Conservation (phyloP, 1,284 basidiomycete genomes). For the Earliella scabrosa region DNA sequence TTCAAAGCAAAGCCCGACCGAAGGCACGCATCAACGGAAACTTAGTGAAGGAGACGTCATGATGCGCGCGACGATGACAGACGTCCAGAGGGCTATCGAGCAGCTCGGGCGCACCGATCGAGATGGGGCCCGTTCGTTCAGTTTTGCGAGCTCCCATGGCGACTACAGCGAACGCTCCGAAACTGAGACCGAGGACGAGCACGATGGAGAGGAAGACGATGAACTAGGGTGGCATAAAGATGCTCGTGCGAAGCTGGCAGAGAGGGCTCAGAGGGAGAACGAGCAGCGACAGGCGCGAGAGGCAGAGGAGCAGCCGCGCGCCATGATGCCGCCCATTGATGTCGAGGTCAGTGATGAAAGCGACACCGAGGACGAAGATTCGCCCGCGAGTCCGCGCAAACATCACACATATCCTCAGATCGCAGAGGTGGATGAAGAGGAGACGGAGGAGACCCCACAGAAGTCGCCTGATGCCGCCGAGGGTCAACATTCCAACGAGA, state of each 20-base stretch:
- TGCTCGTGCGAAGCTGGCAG: slow-evolving; percentile 71
- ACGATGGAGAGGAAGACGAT: slow-evolving; percentile 45
- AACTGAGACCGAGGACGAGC: slow-evolving; percentile 57
- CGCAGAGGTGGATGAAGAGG: slow-evolving; percentile 62
- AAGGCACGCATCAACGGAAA: slow-evolving; percentile 28
- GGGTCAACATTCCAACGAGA: slow-evolving; percentile 23
- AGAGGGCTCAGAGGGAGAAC: slow-evolving; percentile 68
- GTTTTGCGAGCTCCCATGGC: slow-evolving; percentile 64
- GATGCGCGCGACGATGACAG: slow-evolving; percentile 86
- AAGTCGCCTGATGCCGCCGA: slow-evolving; percentile 2
- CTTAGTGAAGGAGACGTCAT: slow-evolving; percentile 53
- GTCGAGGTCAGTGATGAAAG: slow-evolving; percentile 85
- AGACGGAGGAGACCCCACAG: slow-evolving; percentile 41
- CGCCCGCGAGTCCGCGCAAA: slow-evolving; percentile 20
- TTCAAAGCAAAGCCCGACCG: slow-evolving; percentile 32
- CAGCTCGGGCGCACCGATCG: slow-evolving; percentile 63
- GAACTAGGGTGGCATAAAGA: slow-evolving; percentile 67
- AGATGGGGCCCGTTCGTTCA: slow-evolving; percentile 70
- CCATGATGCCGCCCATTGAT: slow-evolving; percentile 66
- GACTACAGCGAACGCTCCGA: slow-evolving; percentile 59
- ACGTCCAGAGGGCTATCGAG: slow-evolving; percentile 87
- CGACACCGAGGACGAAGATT: slow-evolving; percentile 56
- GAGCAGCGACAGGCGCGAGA: slow-evolving; percentile 53
- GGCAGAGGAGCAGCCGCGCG: slow-evolving; percentile 45
- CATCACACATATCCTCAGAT: slow-evolving; percentile 55